Conservation (phyloP, 805 yeast species). For the Wickerhamiella nectarea region DNA sequence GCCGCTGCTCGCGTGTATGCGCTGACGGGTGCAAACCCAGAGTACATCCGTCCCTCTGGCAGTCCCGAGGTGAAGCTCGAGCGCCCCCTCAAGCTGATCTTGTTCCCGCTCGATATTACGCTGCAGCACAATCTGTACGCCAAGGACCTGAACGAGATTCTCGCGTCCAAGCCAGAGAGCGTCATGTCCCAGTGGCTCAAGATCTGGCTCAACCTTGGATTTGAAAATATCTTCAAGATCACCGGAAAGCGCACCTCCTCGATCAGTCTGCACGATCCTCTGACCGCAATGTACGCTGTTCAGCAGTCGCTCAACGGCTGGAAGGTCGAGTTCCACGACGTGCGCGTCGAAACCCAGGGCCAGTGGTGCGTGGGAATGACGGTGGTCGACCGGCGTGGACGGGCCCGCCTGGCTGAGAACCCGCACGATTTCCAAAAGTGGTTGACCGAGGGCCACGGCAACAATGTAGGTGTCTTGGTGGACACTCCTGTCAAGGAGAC, state of each 20-base stretch:
- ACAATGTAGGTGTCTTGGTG: slow-evolving; percentile 15
- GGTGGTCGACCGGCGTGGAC: slow-evolving; percentile 26
- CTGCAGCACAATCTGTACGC: slow-evolving; percentile 21
- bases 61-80: slow-evolving; percentile 14
- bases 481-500: slow-evolving; percentile 17
- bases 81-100: slow-evolving; percentile 22
- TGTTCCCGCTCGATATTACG: slow-evolving; percentile 31
- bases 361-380: slow-evolving; percentile 29
- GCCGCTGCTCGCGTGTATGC: slow-evolving; percentile 30
- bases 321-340: slow-evolving; percentile 20
- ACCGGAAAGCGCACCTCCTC: slow-evolving; percentile 15
- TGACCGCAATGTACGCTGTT: slow-evolving; percentile 27
- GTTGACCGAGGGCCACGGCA: slow-evolving; percentile 20
- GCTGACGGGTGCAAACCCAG: slow-evolving; percentile 23
- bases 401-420: slow-evolving; percentile 16
- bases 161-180: slow-evolving; percentile 17
- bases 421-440: slow-evolving; percentile 20
- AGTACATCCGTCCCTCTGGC: slow-evolving; percentile 22
- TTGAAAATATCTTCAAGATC: slow-evolving; percentile 17
- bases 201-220: slow-evolving; percentile 23
- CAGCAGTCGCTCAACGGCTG: slow-evolving; percentile 14
- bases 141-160: slow-evolving; percentile 14
- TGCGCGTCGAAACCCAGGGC: slow-evolving; percentile 30
- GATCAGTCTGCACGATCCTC: slow-evolving; percentile 29
- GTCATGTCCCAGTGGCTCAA: slow-evolving; percentile 27